A percentile compares a stretch with the other conserved stretches of the same genome.
Evolutionary conservation across 331 rosid genomes (phyloP).

Genomic region (Prunus yedoensis): DNA sequence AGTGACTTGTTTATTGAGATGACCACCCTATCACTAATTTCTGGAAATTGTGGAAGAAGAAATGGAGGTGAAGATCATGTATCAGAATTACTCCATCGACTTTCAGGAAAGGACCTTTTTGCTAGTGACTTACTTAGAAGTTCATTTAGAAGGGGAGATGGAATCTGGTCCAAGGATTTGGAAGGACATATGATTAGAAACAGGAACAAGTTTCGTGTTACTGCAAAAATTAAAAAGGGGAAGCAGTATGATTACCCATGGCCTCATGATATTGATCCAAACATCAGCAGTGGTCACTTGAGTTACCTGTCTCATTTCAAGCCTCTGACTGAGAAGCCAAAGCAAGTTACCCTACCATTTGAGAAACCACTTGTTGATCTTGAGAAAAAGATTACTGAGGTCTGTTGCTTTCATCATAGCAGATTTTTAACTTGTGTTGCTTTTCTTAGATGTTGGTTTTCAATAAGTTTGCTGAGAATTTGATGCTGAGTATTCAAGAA

Average conservation of each 20-base stretch:
- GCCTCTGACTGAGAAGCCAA: conserved; percentile 52
- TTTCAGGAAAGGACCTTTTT: conserved; percentile 23
- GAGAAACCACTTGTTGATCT: conserved; percentile 61
- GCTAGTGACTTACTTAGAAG: conserved; percentile 37
- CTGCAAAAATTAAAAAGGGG: conserved; percentile 48
- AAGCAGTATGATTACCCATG: conserved; percentile 62
- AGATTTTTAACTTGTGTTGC: neutral
- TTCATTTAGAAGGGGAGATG: conserved; percentile 30
- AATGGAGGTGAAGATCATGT: conserved; percentile 17
- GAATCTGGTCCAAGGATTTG: conserved; percentile 34
- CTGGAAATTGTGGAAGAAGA: conserved; percentile 35
- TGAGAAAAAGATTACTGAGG: conserved; percentile 51
- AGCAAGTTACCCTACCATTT: conserved; percentile 54
- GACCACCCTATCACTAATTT: conserved; percentile 37
- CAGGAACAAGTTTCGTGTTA: conserved; percentile 28
- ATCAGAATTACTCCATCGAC: conserved; percentile 19
- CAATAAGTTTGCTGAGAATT: neutral
- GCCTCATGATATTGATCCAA: conserved; percentile 54
- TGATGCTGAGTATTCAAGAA: neutral
- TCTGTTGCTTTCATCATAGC: conserved; percentile 13
- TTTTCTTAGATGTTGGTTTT: no score
- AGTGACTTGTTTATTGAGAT: conserved; percentile 22
- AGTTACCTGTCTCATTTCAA: conserved; percentile 56
- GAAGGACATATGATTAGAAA: conserved; percentile 21
- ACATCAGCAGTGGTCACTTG: conserved; percentile 41